Evolutionary conservation across 2,329 filamentous ascomycete species (phyloP).

Genomic region (Aurifilum marmelostoma): DNA sequence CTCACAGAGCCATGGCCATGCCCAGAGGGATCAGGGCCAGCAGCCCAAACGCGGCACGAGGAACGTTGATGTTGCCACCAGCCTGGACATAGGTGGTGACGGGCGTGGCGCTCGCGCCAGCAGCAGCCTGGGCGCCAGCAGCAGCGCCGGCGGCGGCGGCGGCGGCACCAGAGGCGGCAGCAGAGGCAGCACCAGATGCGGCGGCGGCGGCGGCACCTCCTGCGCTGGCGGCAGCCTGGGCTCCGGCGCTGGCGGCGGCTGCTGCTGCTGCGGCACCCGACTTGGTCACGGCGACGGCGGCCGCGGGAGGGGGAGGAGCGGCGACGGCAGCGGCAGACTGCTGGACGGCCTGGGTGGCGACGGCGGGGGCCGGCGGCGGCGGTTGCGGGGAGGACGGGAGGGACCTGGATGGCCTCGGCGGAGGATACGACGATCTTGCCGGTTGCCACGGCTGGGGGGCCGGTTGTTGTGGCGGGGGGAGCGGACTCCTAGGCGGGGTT

Average conservation of each 20-base stretch:
- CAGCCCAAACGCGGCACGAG: neutral
- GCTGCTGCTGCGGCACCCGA: neutral
- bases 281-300: neutral
- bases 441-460: neutral
- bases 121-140: neutral
- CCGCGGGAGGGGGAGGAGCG: too few species aligned
- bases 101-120: neutral
- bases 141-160: neutral
- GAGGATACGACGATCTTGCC: neutral
- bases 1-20: neutral
- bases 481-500: neutral
- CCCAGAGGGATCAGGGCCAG: neutral
- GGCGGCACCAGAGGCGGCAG: too few species aligned
- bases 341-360: too few species aligned
- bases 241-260: neutral
- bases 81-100: constrained; percentile 7
- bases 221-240: neutral
- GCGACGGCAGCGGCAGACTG: neutral
- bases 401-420: neutral
- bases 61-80: constrained; percentile 2
- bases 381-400: neutral
- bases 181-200: neutral
- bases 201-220: neutral
- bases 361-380: neutral
- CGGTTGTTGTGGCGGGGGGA: neutral